phyloP scores from a whole-genome alignment of 805 yeast genomes.

The Diddensiella santjacobensis region DNA sequence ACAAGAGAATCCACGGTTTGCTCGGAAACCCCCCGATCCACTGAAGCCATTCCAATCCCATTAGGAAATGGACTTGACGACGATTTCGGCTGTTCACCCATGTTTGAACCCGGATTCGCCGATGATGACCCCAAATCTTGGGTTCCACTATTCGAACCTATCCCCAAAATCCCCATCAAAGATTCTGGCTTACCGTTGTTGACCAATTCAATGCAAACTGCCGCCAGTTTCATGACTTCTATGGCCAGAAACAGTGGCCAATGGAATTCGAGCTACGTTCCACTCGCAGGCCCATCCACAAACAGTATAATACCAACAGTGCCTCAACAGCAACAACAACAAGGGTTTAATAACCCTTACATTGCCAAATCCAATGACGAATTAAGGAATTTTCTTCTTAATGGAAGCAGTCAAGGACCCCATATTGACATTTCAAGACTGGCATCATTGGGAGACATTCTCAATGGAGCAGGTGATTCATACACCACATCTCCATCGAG shows the following conservation, averaged over 20 bases:
- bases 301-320: neutral
- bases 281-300: neutral
- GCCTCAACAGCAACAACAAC: neutral
- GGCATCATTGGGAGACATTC: neutral
- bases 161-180: neutral
- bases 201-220: neutral
- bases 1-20: conserved; percentile 6
- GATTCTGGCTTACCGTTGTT: neutral
- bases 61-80: neutral
- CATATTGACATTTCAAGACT: conserved; percentile 4
- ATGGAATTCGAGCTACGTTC: neutral
- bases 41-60: neutral
- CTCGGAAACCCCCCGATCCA: conserved; percentile 6
- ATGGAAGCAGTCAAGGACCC: neutral
- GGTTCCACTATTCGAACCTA: conserved; percentile 7
- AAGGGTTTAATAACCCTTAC: neutral
- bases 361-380: neutral
- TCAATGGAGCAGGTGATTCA: neutral
- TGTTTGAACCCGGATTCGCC: neutral
- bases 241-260: neutral
- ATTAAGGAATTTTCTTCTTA: conserved; percentile 1
- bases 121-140: conserved; percentile 10
- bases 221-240: neutral
- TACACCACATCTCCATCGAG: neutral
- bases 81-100: neutral